These are phyloP conservation scores for Obelidium mucronatum DNA, from an alignment of 192 early-diverging fungal species.

Conservation along the genomic window DNA sequence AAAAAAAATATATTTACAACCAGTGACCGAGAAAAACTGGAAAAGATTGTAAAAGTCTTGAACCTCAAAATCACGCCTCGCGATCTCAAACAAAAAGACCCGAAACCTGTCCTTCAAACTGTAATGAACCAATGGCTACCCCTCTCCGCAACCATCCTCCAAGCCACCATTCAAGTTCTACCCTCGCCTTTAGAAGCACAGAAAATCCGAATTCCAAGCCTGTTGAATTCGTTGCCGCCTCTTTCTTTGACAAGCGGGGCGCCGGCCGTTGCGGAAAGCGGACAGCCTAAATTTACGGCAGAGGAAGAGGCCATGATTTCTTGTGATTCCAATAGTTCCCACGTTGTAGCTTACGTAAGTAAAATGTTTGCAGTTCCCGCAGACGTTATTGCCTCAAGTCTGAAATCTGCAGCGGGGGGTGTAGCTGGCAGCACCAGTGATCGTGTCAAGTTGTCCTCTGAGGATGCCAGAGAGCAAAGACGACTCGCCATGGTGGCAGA, in stretches of 20 bases:
- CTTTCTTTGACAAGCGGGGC: conserved; percentile 32
- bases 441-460: conserved; percentile 72
- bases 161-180: conserved; percentile 86
- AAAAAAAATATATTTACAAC: not conserved
- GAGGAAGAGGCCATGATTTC: conserved; percentile 77
- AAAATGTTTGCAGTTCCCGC: conserved; percentile 93
- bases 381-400: conserved; percentile 66
- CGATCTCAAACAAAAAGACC: conserved; percentile 89
- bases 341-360: conserved; percentile 86
- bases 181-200: conserved; percentile 89
- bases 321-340: conserved; percentile 73
- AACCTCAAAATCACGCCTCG: conserved; percentile 90
- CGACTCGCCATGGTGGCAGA: conserved; percentile 41
- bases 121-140: conserved; percentile 97
- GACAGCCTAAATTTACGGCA: conserved; percentile 40
- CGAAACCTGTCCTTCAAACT: conserved; percentile 71
- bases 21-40: conserved; percentile 78
- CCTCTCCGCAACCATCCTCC: conserved; percentile 84
- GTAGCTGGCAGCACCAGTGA: conserved; percentile 24
- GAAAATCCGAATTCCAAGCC: conserved; percentile 74
- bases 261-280: not conserved
- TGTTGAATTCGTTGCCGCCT: conserved; percentile 64
- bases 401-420: conserved; percentile 14
- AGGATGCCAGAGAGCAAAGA: conserved; percentile 84
- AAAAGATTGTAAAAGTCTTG: conserved; percentile 91